phyloP scores from a whole-genome alignment of 495 filamentous ascomycete genomes.

The Glonium stellatum region DNA sequence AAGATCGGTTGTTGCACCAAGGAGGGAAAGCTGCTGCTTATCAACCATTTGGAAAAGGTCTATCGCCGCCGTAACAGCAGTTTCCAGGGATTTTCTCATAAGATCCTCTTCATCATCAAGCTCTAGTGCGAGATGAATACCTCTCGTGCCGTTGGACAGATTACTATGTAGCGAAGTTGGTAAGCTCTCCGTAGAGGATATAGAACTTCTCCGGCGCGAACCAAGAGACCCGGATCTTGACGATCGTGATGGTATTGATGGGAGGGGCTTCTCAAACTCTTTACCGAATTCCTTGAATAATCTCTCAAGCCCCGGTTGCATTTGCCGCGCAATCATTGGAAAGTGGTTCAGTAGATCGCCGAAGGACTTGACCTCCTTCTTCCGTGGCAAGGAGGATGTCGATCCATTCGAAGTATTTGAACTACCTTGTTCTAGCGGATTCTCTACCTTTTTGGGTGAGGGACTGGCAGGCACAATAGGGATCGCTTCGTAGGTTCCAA shows the following conservation, averaged over 20 bases:
- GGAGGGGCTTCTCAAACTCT: slow-evolving; percentile 76
- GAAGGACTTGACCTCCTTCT: slow-evolving; percentile 87
- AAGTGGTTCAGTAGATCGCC: slow-evolving; percentile 86
- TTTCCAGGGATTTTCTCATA: slow-evolving; percentile 81
- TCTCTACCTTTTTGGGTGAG: neutral
- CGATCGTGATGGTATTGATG: slow-evolving; percentile 61
- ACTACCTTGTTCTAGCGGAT: neutral
- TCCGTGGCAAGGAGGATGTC: slow-evolving; percentile 44
- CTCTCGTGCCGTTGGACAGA: slow-evolving; percentile 22
- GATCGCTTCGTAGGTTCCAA: slow-evolving; percentile 73
- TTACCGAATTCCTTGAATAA: slow-evolving; percentile 83
- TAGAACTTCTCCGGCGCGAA: slow-evolving; percentile 24
- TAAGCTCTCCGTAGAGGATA: slow-evolving; percentile 29
- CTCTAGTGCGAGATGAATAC: slow-evolving; percentile 33
- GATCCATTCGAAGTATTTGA: slow-evolving; percentile 19
- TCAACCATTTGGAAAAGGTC: slow-evolving; percentile 94
- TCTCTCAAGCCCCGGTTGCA: slow-evolving; percentile 86
- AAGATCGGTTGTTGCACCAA: slow-evolving; percentile 87
- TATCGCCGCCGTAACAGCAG: slow-evolving; percentile 84
- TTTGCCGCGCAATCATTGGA: slow-evolving; percentile 93
- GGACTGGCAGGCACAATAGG: slow-evolving; percentile 31
- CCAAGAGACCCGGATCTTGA: slow-evolving; percentile 35
- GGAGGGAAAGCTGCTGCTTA: slow-evolving; percentile 84
- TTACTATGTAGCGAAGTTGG: slow-evolving; percentile 27
- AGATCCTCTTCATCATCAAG: slow-evolving; percentile 81